Evolutionary conservation across 208 protist genomes (phyloP).

Genomic region (Trypanosoma congolense): DNA sequence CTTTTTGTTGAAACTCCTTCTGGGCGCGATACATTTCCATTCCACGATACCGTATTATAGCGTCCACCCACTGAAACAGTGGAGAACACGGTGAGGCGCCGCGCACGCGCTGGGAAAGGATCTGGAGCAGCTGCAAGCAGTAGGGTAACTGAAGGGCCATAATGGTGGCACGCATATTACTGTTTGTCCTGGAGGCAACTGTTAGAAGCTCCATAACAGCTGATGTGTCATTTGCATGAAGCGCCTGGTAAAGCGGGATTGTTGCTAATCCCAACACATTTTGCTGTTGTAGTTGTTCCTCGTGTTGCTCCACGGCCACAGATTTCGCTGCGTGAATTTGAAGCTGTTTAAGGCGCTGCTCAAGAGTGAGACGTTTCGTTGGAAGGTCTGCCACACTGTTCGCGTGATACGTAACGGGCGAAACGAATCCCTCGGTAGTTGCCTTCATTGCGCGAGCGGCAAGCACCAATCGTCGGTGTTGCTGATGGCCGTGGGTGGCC

Average conservation of each 20-base stretch:
- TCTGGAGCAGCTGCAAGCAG: slow-evolving; percentile 62
- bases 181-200: slow-evolving; percentile 41
- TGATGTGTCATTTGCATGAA: slow-evolving; percentile 70
- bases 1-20: slow-evolving; percentile 14
- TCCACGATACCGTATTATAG: slow-evolving; percentile 71
- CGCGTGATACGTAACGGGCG: slow-evolving; percentile 43
- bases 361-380: slow-evolving; percentile 57
- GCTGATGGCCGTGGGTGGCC: slow-evolving; percentile 18
- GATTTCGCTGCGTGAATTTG: slow-evolving; percentile 3
- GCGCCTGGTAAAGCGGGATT: slow-evolving; percentile 78
- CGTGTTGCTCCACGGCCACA: slow-evolving; percentile 1
- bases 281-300: slow-evolving; percentile 22
- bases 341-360: slow-evolving; percentile 65
- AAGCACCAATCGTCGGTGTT: slow-evolving; percentile 24
- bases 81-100: slow-evolving; percentile 51
- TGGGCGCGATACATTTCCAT: slow-evolving; percentile 75
- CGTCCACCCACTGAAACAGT: slow-evolving; percentile 69
- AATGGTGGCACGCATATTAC: slow-evolving; percentile 60
- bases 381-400: slow-evolving; percentile 68
- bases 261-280: slow-evolving; percentile 73
- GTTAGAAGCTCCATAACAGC: slow-evolving; percentile 81
- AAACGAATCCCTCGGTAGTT: slow-evolving; percentile 49
- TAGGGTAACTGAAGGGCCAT: slow-evolving; percentile 70
- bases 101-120: slow-evolving; percentile 54
- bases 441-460: slow-evolving; percentile 45